Evolutionary conservation across 2,329 filamentous ascomycete genomes (phyloP).

Genomic region (Penicillium oxalicum): DNA sequence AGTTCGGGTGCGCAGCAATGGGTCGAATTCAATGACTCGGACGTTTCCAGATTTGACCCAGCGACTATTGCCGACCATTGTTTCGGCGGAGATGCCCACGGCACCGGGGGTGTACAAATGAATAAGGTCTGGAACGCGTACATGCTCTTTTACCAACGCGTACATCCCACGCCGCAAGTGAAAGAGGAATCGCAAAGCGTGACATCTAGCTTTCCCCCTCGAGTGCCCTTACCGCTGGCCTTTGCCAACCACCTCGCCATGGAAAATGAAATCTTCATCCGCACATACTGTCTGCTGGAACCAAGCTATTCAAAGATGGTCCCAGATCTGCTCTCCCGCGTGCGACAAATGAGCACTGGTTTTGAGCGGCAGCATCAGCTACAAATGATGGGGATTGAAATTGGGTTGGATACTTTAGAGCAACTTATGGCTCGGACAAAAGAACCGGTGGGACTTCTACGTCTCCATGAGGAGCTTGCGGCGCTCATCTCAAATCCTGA

Average conservation of each 20-base stretch:
- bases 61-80: conserved; percentile 66
- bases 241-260: conserved; percentile 54
- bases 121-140: conserved; percentile 81
- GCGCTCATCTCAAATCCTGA: conserved; percentile 48
- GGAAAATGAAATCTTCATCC: conserved; percentile 68
- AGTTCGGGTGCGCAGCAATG: conserved; percentile 51
- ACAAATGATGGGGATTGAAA: conserved; percentile 40
- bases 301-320: conserved; percentile 64
- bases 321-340: conserved; percentile 53
- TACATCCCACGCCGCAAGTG: conserved; percentile 56
- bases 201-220: conserved; percentile 46
- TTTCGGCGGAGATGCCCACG: conserved; percentile 62
- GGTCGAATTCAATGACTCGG: conserved; percentile 94
- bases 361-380: conserved; percentile 46
- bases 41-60: conserved; percentile 70
- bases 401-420: conserved; percentile 59
- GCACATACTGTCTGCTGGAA: conserved; percentile 75
- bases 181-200: conserved; percentile 43
- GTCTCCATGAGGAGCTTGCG: conserved; percentile 49
- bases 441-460: conserved; percentile 58
- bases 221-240: conserved; percentile 40
- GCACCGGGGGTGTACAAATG: conserved; percentile 43
- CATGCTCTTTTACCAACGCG: conserved; percentile 94
- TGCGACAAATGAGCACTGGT: conserved; percentile 45
- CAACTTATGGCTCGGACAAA: conserved; percentile 68